Percentiles rank a stretch among this genome's conserved stretches.
phyloP scores from a whole-genome alignment of 108 stramenopile species.

The Discostella pseudostelligera region DNA sequence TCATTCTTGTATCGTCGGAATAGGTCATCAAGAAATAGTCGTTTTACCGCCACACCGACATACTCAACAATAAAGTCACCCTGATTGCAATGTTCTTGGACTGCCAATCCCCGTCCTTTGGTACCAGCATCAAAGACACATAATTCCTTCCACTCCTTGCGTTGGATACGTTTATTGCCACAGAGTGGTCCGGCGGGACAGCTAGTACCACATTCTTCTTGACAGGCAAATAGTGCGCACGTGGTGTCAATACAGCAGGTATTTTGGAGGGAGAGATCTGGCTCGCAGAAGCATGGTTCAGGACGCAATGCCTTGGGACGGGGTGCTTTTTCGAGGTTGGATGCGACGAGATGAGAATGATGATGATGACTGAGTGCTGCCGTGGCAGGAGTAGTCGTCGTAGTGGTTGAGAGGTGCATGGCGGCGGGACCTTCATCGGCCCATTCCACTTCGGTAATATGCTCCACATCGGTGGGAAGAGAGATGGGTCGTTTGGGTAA shows the following conservation, averaged over 20 bases:
- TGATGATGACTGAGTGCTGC: not conserved
- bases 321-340: constrained; percentile 35
- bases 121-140: constrained; percentile 70
- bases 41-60: constrained; percentile 77
- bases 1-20: constrained; percentile 72
- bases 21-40: constrained; percentile 51
- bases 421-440: constrained; percentile 20
- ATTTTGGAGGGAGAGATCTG: constrained; percentile 19
- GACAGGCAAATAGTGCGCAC: constrained; percentile 74
- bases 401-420: not conserved
- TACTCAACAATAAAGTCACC: constrained; percentile 85
- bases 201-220: constrained; percentile 76
- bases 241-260: constrained; percentile 45
- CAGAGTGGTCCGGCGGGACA: constrained; percentile 68
- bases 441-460: constrained; percentile 59
- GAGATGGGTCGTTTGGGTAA: constrained; percentile 25
- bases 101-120: constrained; percentile 73
- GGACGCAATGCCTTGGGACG: constrained; percentile 31
- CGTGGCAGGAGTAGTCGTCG: not conserved
- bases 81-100: constrained; percentile 47
- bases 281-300: constrained; percentile 56
- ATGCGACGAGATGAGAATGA: not conserved
- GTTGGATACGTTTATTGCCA: constrained; percentile 71
- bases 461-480: constrained; percentile 44
- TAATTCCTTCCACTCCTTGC: constrained; percentile 60